Evolutionary conservation across 2,329 filamentous ascomycete species (phyloP), one percentile per base, ranked within the genome.

Genomic region (Pseudogymnoascus sp.): DNA sequence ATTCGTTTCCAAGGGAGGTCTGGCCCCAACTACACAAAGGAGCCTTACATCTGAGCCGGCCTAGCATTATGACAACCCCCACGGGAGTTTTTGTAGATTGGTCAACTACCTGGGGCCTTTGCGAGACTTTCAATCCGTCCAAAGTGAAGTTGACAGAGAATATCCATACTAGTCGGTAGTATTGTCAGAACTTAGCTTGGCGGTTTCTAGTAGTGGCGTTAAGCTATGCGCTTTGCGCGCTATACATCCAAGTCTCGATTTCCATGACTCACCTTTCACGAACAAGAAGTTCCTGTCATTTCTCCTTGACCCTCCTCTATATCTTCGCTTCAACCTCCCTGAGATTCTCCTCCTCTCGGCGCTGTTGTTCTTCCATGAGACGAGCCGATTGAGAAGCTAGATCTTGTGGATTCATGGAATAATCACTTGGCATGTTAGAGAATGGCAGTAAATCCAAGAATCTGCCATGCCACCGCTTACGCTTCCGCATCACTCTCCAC

Each of bases 261-360:
- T 99, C 95, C 79, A 93, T 93, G 72, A 99, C 87, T 81, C 99
- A 95, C 73, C 92, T 96, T 82, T 99, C 95, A 77, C 95, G 92
- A 68, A 95, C 95, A 78, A 99, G 77, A 66, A 99, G 85, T 80
- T 99, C 95, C 81, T 99, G 95, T 81, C 95, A 88, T 87, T 97
- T 97, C 86, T 97, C 95, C 80, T 97, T 96, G 82, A 99, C 99
- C 80, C 99, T 95, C 75, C 93, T 91, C 82, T 99, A 95, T 67
- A 99, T 95, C 88, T 97, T 99, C 82, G 97, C 83, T 77, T 99
- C 95, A 76, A 97, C 97, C 82, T 99, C 95, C 95, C 78, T 91
- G 68, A 99, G 88, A 84, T 99, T 99, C 89, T 99, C 95, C 82
- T 99, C 95, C 79, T 99, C 95, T 74, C 95, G 92, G 75, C 95